phyloP scores from a whole-genome alignment of 1,284 basidiomycete species.

The Farysia itapuensis region DNA sequence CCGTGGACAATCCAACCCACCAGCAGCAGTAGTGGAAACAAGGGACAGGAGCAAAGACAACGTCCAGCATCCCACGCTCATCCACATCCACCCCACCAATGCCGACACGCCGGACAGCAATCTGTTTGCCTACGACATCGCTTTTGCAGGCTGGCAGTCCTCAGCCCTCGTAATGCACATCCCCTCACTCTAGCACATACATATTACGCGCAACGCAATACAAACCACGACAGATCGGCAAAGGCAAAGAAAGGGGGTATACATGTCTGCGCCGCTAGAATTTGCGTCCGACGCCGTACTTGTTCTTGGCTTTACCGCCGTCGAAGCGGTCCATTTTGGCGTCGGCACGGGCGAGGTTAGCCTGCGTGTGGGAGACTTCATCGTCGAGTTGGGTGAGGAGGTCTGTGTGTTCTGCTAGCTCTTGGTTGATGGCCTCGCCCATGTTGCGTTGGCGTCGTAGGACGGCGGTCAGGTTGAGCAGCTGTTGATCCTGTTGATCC shows the following conservation, averaged over 20 bases:
- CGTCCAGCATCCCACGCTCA: background rate
- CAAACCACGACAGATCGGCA: no score
- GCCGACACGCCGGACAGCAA: background rate
- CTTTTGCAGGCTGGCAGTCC: conserved; percentile 36
- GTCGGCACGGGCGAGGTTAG: conserved; percentile 76
- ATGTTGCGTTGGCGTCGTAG: conserved; percentile 82
- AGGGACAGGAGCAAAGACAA: background rate
- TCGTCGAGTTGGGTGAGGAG: conserved; percentile 76
- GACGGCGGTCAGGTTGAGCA: conserved; percentile 76
- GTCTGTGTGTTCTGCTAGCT: conserved; percentile 83
- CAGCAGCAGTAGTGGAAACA: no score
- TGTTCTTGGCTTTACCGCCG: conserved; percentile 16
- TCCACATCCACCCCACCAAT: background rate
- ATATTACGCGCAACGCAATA: no score
- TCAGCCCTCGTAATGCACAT: conserved; percentile 19
- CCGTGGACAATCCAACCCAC: background rate
- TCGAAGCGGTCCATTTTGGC: conserved; percentile 68
- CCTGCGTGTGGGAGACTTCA: conserved; percentile 73
- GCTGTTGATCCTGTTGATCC: conserved; percentile 78
- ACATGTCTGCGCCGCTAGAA: no score
- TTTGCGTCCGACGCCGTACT: conserved; percentile 19
- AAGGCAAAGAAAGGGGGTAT: no score
- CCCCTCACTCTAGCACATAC: no score
- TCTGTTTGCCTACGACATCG: conserved; percentile 36
- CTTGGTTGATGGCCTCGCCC: conserved; percentile 81